A percentile compares a stretch with the other conserved stretches of the same genome.
Evolutionary conservation across 192 early-diverging fungal species (phyloP).

Genomic region (Neocallimastix lanati): DNA sequence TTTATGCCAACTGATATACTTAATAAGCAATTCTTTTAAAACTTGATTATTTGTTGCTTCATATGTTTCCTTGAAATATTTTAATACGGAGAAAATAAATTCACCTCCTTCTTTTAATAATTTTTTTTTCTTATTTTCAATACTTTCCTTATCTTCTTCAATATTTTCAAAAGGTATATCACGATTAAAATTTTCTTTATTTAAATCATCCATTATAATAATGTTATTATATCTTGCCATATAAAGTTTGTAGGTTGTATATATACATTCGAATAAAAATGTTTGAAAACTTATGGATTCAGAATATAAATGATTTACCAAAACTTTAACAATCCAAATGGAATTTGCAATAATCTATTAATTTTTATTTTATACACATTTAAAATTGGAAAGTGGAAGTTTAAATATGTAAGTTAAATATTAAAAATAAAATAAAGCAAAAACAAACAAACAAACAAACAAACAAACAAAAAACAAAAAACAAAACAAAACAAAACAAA

Average conservation of each 20-base stretch:
- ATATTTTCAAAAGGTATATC: neutral
- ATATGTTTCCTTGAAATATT: neutral
- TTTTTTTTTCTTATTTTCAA: neutral
- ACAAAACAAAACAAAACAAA: too few species aligned
- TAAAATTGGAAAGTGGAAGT: too few species aligned
- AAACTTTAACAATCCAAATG: neutral
- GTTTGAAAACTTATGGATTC: neutral
- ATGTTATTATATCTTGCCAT: neutral
- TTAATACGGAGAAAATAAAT: neutral
- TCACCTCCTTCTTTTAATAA: neutral
- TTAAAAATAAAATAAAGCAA: too few species aligned
- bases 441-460: too few species aligned
- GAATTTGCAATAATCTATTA: neutral
- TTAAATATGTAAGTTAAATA: too few species aligned
- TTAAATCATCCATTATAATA: neutral
- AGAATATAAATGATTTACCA: neutral
- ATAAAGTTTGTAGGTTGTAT: neutral
- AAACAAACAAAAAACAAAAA: too few species aligned
- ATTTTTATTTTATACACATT: too few species aligned
- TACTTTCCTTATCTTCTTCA: neutral
- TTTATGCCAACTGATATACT: neutral
- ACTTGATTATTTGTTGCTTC: neutral
- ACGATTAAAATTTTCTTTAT: neutral
- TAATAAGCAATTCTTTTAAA: neutral
- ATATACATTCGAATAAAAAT: neutral